Evolutionary conservation across 2,329 filamentous ascomycete species (phyloP), one percentile per base, ranked within the genome.

Genomic region (Cytospora paraplurivora): DNA sequence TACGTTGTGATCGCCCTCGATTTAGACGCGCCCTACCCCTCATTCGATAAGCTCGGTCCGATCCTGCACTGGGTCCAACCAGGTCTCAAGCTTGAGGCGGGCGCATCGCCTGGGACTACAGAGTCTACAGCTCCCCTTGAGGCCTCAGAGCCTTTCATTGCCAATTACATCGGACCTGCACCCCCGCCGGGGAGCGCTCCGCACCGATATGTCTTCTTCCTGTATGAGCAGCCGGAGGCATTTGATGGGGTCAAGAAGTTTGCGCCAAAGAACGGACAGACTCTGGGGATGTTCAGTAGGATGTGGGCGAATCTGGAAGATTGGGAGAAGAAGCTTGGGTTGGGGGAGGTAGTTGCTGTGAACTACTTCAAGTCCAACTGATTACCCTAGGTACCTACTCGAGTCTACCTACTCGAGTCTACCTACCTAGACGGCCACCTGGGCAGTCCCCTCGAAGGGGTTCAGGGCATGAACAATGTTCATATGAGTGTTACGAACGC

Each of bases 141-240:
- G 35, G 21, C 58, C 17, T 47, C 44, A 7, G 33, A 10, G 32
- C 61, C 61, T 1, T 74, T 74, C 51, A 61, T 79, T 12, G 72
- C 72, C 7, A 70, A 76, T 53, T 84, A 79, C 67, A 75, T 80
- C 56, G 77, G 74, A 0, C 81, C 82, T 2, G 75, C 73, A 4
- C 81, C 81, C n/a, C 81, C 81, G 13, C 77, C 77, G 0, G 67
- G 72, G 7, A 79, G 78, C 62, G 67, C 72, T 8, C 78, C 81
- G 11, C 81, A 84, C 70, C 78, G 81, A 0, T 84, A 84, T 67
- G 62, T 76, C 4, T 83, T 82, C 68, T 74, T 82, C 63, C 68
- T 83, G 27, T 83, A 78, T 64, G 77, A 81, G 66, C 78, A 83
- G 70, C 56, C 62, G 4, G 60, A 38, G 19, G 54, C 19, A 1